Evolutionary conservation across 208 protist genomes (phyloP).

Genomic region (Trypanosoma theileri): DNA sequence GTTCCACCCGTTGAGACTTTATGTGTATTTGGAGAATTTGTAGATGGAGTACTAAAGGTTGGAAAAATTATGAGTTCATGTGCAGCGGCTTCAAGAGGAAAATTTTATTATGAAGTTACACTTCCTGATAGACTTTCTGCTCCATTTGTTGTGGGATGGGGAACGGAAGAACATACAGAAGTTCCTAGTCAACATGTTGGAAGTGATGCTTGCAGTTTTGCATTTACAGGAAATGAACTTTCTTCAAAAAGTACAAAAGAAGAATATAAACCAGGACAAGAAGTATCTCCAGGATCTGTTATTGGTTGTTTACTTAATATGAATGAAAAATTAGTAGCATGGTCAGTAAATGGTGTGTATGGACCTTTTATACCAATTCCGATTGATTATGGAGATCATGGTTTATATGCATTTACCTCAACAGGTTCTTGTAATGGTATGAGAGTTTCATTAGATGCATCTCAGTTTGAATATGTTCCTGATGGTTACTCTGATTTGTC

Average conservation of each 20-base stretch:
- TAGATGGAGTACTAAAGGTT: slow-evolving; percentile 69
- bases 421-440: slow-evolving; percentile 81
- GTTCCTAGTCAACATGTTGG: slow-evolving; percentile 87
- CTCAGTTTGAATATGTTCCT: slow-evolving; percentile 82
- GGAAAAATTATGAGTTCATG: slow-evolving; percentile 83
- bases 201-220: slow-evolving; percentile 84
- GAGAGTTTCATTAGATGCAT: slow-evolving; percentile 58
- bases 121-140: slow-evolving; percentile 69
- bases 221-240: slow-evolving; percentile 80
- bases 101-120: slow-evolving; percentile 86
- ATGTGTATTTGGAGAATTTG: slow-evolving; percentile 83
- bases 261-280: slow-evolving; percentile 75
- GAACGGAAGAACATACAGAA: slow-evolving; percentile 72
- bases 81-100: slow-evolving; percentile 35
- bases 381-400: slow-evolving; percentile 33
- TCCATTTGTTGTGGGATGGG: slow-evolving; percentile 87
- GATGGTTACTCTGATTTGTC: slow-evolving; percentile 84
- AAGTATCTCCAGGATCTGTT: slow-evolving; percentile 50
- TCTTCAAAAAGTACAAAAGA: slow-evolving; percentile 63
- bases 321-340: slow-evolving; percentile 67
- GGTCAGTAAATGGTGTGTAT: slow-evolving; percentile 81
- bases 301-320: slow-evolving; percentile 88
- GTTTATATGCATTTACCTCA: slow-evolving; percentile 80
- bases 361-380: slow-evolving; percentile 81
- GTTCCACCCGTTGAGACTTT: slow-evolving; percentile 38